phyloP scores from a whole-genome alignment of 1,139 yeast genomes.

The Cylindricascospora bacillispora region DNA sequence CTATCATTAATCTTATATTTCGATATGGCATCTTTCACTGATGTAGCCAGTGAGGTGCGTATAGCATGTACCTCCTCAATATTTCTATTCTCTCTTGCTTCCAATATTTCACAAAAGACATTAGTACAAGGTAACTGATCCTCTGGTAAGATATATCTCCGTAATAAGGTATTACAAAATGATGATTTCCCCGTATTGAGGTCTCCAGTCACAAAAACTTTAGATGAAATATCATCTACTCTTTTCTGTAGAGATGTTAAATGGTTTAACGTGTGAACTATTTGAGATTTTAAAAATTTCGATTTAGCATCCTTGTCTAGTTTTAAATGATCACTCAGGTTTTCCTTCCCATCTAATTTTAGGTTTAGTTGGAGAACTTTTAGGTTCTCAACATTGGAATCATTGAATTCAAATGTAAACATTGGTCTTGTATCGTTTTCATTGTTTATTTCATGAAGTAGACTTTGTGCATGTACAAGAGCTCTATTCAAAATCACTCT shows the following conservation, averaged over 20 bases:
- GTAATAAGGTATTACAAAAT: constrained; percentile 79
- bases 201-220: constrained; percentile 94
- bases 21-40: constrained; percentile 18
- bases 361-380: constrained; percentile 18
- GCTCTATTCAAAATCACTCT: constrained; percentile 16
- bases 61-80: constrained; percentile 92
- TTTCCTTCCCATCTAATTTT: constrained; percentile 20
- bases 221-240: constrained; percentile 83
- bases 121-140: constrained; percentile 98
- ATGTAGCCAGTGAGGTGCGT: constrained; percentile 32
- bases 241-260: constrained; percentile 64
- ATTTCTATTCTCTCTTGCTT: constrained; percentile 62
- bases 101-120: constrained; percentile 89
- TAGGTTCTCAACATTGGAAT: constrained; percentile 7
- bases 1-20: constrained; percentile 48
- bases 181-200: constrained; percentile 94
- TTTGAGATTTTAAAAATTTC: constrained; percentile 19
- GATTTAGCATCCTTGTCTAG: constrained; percentile 20
- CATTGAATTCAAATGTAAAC: constrained; percentile 9
- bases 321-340: constrained; percentile 5
- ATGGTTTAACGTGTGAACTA: constrained; percentile 41
- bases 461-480: constrained; percentile 11
- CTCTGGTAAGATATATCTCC: constrained; percentile 73
- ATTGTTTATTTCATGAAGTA: constrained; percentile 12
- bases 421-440: constrained; percentile 23